Conservation (phyloP, 305 asterid species). For the Striga hermonthica region DNA sequence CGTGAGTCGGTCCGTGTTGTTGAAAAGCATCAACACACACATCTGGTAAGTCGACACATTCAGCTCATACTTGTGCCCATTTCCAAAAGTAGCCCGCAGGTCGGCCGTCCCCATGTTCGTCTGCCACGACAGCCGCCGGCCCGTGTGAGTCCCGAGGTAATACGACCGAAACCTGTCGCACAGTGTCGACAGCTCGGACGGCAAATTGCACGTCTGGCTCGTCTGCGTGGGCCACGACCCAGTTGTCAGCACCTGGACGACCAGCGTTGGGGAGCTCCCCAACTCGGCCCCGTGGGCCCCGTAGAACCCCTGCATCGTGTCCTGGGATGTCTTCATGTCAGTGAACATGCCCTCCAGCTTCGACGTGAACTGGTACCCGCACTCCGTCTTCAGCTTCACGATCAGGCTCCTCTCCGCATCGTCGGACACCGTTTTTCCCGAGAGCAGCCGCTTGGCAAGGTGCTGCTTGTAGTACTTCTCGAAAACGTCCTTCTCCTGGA, state of each 20-base stretch:
- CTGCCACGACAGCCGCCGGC: constrained; percentile 82
- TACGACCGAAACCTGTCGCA: constrained; percentile 75
- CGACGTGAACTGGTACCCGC: constrained; percentile 80
- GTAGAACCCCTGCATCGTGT: constrained; percentile 74
- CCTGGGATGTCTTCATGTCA: constrained; percentile 86
- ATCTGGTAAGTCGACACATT: constrained; percentile 81
- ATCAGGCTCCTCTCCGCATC: constrained; percentile 79
- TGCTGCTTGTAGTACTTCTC: constrained; percentile 85
- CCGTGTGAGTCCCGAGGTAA: constrained; percentile 78
- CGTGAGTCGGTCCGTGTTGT: constrained; percentile 54
- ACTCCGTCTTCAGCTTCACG: constrained; percentile 77
- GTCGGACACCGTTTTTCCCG: constrained; percentile 71
- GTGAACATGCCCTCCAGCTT: constrained; percentile 85
- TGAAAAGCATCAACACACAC: constrained; percentile 78
- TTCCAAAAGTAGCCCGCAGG: constrained; percentile 67
- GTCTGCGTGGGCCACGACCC: constrained; percentile 86
- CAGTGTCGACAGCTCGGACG: constrained; percentile 58
- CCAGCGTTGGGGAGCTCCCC: constrained; percentile 57
- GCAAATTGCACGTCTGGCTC: constrained; percentile 63
- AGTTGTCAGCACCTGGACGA: constrained; percentile 69
- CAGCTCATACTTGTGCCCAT: constrained; percentile 72
- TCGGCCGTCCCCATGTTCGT: constrained; percentile 88
- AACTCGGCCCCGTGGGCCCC: constrained; percentile 50
- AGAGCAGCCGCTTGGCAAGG: constrained; percentile 71
- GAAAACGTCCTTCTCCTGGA: constrained; percentile 81